Evolutionary conservation across 495 filamentous ascomycete genomes (phyloP).

Genomic region (Sabuloglossum arenarium): DNA sequence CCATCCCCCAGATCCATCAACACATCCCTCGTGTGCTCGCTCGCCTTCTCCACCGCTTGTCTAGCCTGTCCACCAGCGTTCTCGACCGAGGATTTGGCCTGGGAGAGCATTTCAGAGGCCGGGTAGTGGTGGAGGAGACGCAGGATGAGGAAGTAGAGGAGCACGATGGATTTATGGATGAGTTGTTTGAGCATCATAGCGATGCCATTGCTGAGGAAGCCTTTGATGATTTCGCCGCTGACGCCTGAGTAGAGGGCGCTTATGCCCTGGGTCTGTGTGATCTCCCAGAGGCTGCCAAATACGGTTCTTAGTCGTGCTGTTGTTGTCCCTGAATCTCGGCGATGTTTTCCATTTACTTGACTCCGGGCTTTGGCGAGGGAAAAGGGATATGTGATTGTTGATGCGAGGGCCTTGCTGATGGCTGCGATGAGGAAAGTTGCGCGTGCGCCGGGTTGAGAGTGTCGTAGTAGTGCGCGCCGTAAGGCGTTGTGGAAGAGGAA

Average conservation of each 20-base stretch:
- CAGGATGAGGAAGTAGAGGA: conserved; percentile 34
- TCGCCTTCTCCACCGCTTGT: not conserved
- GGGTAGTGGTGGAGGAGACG: not conserved
- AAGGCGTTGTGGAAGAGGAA: conserved; percentile 62
- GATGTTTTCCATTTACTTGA: conserved; percentile 21
- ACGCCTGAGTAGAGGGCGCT: conserved; percentile 59
- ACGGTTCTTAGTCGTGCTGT: not conserved
- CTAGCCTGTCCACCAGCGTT: not conserved
- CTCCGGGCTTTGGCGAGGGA: conserved; percentile 60
- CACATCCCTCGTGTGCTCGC: not conserved
- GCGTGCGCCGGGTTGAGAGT: conserved; percentile 23
- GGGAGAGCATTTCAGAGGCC: not conserved
- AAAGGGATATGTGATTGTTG: conserved; percentile 67
- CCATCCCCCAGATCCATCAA: conserved; percentile 22
- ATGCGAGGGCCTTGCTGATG: conserved; percentile 59
- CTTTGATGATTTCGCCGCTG: conserved; percentile 54
- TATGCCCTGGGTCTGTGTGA: conserved; percentile 10
- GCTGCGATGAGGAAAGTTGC: conserved; percentile 60
- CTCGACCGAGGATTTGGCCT: not conserved
- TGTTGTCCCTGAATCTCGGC: not conserved
- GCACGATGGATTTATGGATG: conserved; percentile 55
- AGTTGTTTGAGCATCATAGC: conserved; percentile 80
- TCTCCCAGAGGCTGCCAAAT: not conserved
- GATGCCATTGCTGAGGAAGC: conserved; percentile 69
- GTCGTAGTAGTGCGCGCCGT: conserved; percentile 33